Evolutionary conservation across 768 basidiomycete species (phyloP).

Genomic region (Suillus variegatus): DNA sequence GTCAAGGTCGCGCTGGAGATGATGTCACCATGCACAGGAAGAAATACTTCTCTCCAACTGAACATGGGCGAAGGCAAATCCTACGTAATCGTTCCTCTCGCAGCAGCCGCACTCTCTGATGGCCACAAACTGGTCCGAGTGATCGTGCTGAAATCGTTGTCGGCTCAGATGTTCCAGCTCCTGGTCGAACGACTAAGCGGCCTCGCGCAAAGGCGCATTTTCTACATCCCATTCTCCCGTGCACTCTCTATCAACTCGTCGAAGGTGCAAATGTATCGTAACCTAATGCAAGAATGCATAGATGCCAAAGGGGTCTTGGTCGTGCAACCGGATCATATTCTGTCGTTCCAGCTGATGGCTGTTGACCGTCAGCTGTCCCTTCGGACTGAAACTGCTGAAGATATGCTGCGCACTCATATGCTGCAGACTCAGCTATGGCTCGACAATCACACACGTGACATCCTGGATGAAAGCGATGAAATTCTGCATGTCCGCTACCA

Average conservation of each 20-base stretch:
- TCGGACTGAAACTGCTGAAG: conserved; percentile 6
- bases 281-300: conserved; percentile 41
- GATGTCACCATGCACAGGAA: conserved; percentile 38
- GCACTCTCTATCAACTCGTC: conserved; percentile 24
- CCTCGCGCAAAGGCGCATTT: conserved; percentile 46
- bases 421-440: conserved; percentile 22
- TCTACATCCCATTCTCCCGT: conserved; percentile 29
- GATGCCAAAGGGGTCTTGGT: conserved; percentile 44
- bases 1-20: conserved; percentile 44
- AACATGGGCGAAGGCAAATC: conserved; percentile 65
- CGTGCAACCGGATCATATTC: conserved; percentile 53
- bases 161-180: conserved; percentile 50
- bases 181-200: conserved; percentile 45
- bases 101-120: conserved; percentile 41
- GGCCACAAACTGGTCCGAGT: conserved; percentile 46
- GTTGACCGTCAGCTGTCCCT: conserved; percentile 18
- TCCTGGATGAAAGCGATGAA: neutral
- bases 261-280: conserved; percentile 25
- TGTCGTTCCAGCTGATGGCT: conserved; percentile 51
- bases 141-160: conserved; percentile 50
- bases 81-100: conserved; percentile 48
- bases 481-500: conserved; percentile 24
- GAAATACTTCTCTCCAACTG: conserved; percentile 47
- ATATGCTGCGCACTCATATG: conserved; percentile 31
- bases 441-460: neutral